phyloP scores from a whole-genome alignment of 257 asterid species.

The Dorcoceras hygrometricum region DNA sequence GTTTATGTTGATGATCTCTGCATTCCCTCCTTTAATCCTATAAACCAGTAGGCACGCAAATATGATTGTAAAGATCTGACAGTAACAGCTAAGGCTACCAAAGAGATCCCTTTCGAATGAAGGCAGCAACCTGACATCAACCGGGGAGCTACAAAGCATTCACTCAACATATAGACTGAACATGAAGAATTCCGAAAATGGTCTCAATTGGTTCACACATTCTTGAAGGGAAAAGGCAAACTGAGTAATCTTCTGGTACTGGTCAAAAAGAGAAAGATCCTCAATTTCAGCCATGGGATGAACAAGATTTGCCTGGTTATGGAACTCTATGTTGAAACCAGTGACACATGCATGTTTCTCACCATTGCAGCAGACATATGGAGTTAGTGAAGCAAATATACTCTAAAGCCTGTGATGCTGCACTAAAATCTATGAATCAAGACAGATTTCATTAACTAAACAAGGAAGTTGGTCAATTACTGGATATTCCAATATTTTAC shows the following conservation, averaged over 20 bases:
- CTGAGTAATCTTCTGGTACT: background rate
- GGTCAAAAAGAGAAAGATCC: background rate
- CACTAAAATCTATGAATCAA: constrained; percentile 7
- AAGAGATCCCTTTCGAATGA: background rate
- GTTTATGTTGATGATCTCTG: too few species aligned
- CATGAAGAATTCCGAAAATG: background rate
- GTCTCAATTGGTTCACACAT: background rate
- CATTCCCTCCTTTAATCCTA: background rate
- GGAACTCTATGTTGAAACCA: background rate
- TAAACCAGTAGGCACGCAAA: background rate
- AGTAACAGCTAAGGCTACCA: background rate
- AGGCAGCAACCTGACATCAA: background rate
- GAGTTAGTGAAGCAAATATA: background rate
- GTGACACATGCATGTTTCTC: background rate
- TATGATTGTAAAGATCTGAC: background rate
- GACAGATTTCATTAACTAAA: background rate
- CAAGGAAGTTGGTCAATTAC: constrained; percentile 5
- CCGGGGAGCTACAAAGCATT: background rate
- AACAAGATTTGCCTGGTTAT: background rate
- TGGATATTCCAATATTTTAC: background rate
- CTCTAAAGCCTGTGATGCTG: background rate
- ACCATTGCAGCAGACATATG: background rate
- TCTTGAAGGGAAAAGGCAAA: constrained; percentile 7
- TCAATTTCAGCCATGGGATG: constrained; percentile 3
- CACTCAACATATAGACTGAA: background rate